A percentile compares a stretch with the other conserved stretches of the same genome.
These are phyloP conservation scores for Penicillium canariense DNA, from an alignment of 495 filamentous ascomycete genomes.

Conservation along the genomic window DNA sequence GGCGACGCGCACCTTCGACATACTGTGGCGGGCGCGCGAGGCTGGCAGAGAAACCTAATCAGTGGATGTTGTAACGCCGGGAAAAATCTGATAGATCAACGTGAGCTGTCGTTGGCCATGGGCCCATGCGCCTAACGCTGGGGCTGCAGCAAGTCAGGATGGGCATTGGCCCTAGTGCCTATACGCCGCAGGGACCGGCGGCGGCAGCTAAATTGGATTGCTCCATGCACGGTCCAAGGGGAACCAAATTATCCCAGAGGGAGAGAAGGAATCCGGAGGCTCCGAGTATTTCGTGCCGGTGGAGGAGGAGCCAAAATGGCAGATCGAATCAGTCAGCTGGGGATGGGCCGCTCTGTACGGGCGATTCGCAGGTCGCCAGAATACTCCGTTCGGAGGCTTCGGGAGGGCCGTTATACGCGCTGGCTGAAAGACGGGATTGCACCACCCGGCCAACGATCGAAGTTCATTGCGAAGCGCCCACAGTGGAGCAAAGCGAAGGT, in stretches of 20 bases:
- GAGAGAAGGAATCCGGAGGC: neutral
- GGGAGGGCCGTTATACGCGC: neutral
- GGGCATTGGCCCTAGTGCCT: constrained; percentile 9
- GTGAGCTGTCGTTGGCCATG: constrained; percentile 32
- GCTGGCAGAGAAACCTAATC: constrained; percentile 8
- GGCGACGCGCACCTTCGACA: constrained; percentile 14
- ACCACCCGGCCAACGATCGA: neutral
- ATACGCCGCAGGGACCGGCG: constrained; percentile 12
- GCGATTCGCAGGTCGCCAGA: neutral
- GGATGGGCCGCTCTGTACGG: neutral
- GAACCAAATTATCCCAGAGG: neutral
- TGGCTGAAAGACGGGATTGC: neutral
- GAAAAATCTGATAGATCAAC: constrained; percentile 35
- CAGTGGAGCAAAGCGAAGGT: neutral
- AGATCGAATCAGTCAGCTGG: neutral
- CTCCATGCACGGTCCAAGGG: constrained; percentile 7
- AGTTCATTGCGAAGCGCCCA: neutral
- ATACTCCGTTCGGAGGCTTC: neutral
- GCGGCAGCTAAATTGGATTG: constrained; percentile 23
- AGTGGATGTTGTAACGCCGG: constrained; percentile 10
- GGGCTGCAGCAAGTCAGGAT: constrained; percentile 11
- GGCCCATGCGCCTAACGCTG: constrained; percentile 28
- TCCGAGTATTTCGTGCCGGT: neutral
- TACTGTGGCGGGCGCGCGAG: constrained; percentile 13
- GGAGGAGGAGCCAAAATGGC: neutral